Percentiles rank a stretch among this genome's conserved stretches.
Conservation (phyloP, 2,329 filamentous ascomycete species). For the Periconia macrospinosa region DNA sequence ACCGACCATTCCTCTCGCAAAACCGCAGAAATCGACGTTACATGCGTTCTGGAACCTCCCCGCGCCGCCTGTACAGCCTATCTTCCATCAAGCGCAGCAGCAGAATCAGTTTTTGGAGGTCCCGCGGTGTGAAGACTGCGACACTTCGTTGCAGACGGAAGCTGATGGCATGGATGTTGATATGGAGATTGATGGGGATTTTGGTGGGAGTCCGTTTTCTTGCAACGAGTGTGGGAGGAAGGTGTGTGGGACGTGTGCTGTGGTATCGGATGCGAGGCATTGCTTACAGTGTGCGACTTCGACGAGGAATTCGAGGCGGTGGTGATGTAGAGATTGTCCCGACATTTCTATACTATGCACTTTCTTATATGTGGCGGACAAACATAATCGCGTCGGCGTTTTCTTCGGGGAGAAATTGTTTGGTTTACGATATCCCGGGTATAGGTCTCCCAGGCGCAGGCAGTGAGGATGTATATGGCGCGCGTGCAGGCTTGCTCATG, state of each 20-base stretch:
- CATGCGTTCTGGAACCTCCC: conserved; percentile 52
- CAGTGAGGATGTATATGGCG: background rate
- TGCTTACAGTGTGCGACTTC: conserved; percentile 47
- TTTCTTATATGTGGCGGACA: no score
- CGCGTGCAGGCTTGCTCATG: no score
- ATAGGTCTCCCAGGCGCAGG: background rate
- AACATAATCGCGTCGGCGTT: background rate
- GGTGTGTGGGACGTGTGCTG: conserved; percentile 48
- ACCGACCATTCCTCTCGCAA: conserved; percentile 4
- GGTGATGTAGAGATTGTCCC: conserved; percentile 4
- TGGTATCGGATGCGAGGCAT: conserved; percentile 39
- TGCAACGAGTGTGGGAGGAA: conserved; percentile 44
- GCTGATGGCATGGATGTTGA: conserved; percentile 43
- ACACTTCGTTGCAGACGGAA: conserved; percentile 34
- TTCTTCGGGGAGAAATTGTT: background rate
- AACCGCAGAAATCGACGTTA: conserved; percentile 48
- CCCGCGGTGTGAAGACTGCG: conserved; percentile 50
- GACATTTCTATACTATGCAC: no score
- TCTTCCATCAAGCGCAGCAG: conserved; percentile 17
- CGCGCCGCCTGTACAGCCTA: conserved; percentile 29
- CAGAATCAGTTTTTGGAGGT: conserved; percentile 10
- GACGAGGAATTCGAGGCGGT: conserved; percentile 13
- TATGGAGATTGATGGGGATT: conserved; percentile 28
- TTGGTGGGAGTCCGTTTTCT: conserved; percentile 31
- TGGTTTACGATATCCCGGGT: background rate